Base-by-base conservation (phyloP, 805 yeast genomes). In the Huiozyma sinensis region DNA sequence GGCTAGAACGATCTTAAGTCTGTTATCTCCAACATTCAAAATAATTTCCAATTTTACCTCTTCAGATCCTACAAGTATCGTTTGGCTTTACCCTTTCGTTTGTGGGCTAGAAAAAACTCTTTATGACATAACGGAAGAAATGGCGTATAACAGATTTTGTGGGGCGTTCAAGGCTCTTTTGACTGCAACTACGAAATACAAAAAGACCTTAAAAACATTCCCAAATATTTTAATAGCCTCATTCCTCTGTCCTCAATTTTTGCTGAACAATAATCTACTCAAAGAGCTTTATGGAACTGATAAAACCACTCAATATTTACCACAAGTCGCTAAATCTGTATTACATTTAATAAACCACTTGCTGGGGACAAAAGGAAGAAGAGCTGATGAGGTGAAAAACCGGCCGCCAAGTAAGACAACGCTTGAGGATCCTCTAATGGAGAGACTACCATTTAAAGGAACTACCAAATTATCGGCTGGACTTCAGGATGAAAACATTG, bases 171-270 rank as follows among this genome's bases (percentile, higher is more conserved):
- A 38, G 28, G 42, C 7, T 13, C 42, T 43, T 24, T 32, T 46
- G 28, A 6, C 28, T 4, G 28, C 24, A 4, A 31, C 47, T 11
- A 10, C 7, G 7, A 32, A 35, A 7, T 37, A 34, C 33, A 44
- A 39, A 28, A 36, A 28, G 31, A 11, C 9, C 11, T 24, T 47
- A 4, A 9, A 41, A 12, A 27, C 29, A 5, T 39, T 40, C 33
- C 42, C 46, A 33, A 42, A 43, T n/a, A 31, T 28, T 28, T 8
- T 44, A 17, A 12, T 51, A 17, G 48, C 44, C 4, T 33, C 46
- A 7, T 51, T 46, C 28, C 35, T 50, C 5, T 47, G 38, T 9
- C 52, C 52, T 7, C 12, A 43, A 13, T 17, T 37, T 6, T 12
- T 50, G 6, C 31, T 35, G 8, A 39, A 43, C 30, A 32, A 35